Conservation (phyloP, 2,329 filamentous ascomycete species). For the Parafenestella ontariensis region DNA sequence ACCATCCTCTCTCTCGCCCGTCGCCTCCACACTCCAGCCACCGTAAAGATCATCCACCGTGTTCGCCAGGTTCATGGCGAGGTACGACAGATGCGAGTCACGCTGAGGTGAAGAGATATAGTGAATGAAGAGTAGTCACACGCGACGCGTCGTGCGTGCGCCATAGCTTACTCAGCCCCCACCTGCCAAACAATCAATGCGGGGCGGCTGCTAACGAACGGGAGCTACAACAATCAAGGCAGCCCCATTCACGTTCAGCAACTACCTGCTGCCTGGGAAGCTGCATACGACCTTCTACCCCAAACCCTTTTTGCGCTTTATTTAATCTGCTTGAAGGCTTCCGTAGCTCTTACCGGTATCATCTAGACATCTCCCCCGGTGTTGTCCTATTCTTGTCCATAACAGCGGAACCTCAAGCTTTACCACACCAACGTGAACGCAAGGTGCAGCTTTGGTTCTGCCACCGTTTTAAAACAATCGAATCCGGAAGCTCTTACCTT, state of each 20-base stretch:
- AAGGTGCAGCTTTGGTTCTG: slow-evolving; percentile 6
- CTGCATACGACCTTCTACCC: neutral
- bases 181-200: slow-evolving; percentile 14
- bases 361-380: neutral
- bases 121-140: slow-evolving; percentile 1
- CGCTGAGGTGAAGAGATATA: neutral
- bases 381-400: slow-evolving; percentile 23
- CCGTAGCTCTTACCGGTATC: neutral
- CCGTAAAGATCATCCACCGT: slow-evolving; percentile 4
- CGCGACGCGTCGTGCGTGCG: slow-evolving; percentile 8
- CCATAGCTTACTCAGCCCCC: slow-evolving; percentile 28
- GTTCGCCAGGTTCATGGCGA: slow-evolving; percentile 4
- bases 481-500: slow-evolving; percentile 8
- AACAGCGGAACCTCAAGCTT: slow-evolving; percentile 28
- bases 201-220: slow-evolving; percentile 24
- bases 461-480: slow-evolving; percentile 6
- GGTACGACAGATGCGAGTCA: neutral
- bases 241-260: slow-evolving; percentile 24
- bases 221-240: slow-evolving; percentile 28
- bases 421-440: slow-evolving; percentile 14
- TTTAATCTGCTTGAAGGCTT: neutral
- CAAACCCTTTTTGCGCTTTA: neutral
- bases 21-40: slow-evolving; percentile 6
- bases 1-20: slow-evolving; percentile 8
- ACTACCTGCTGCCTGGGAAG: slow-evolving; percentile 7